Percentiles rank a stretch among this genome's conserved stretches.
Evolutionary conservation across 345 rosid species (phyloP).

Genomic region (Moricandia arvensis): DNA sequence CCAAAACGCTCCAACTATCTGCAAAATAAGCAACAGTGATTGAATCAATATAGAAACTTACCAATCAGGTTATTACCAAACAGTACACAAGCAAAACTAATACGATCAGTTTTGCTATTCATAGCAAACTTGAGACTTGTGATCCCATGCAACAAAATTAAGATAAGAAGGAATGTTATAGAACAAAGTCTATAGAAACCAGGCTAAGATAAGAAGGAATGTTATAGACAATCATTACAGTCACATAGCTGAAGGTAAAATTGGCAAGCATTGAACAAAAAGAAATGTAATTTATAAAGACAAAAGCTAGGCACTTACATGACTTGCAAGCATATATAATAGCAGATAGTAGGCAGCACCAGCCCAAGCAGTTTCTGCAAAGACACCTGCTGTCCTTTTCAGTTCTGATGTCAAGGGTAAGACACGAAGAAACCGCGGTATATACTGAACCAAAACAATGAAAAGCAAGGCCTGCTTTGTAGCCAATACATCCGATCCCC

Average conservation of each 20-base stretch:
- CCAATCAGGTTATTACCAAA: background rate
- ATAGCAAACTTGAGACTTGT: no score
- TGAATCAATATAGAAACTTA: background rate
- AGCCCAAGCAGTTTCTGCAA: conserved; percentile 96
- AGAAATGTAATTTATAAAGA: background rate
- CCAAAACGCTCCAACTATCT: conserved; percentile 96
- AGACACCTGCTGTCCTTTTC: conserved; percentile 89
- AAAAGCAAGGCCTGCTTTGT: conserved; percentile 74
- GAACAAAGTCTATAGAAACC: no score
- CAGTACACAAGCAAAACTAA: background rate
- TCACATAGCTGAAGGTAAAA: background rate
- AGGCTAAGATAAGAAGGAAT: no score
- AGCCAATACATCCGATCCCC: conserved; percentile 72
- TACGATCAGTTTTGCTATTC: no score
- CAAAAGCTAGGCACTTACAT: conserved; percentile 50
- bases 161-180: no score
- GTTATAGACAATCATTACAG: no score
- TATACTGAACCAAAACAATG: conserved; percentile 68
- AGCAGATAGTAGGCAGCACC: conserved; percentile 92
- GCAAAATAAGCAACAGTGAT: conserved; percentile 31
- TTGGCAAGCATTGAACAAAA: background rate
- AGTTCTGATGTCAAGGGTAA: conserved; percentile 74
- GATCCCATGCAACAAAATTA: no score
- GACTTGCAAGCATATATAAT: conserved; percentile 91
- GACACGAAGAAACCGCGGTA: conserved; percentile 69